Percentiles rank a stretch among this genome's conserved stretches.
These are phyloP conservation scores for Cicer yamashitae DNA, from an alignment of 306 rosid genomes.

Conservation along the genomic window DNA sequence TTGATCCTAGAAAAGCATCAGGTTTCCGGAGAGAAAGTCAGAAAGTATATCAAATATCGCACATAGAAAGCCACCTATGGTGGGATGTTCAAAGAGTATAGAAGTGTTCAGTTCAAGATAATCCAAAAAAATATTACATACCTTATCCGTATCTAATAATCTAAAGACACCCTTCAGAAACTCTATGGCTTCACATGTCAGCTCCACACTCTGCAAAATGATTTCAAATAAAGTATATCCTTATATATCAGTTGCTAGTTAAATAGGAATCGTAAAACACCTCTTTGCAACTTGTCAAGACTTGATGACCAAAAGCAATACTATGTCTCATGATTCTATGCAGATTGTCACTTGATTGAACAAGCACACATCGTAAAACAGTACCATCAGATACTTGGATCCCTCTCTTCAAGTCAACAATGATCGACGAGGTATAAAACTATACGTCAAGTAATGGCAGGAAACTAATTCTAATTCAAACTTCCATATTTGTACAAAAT, in stretches of 20 bases:
- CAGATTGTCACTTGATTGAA: conserved; percentile 29
- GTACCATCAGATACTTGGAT: conserved; percentile 30
- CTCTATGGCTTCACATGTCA: conserved; percentile 76
- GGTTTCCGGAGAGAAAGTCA: conserved; percentile 44
- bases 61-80: conserved; percentile 37
- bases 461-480: conserved; percentile 38
- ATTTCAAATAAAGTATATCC: conserved; percentile 42
- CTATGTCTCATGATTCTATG: conserved; percentile 22
- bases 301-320: conserved; percentile 31
- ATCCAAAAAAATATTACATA: conserved; percentile 49
- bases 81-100: conserved; percentile 30
- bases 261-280: conserved; percentile 24
- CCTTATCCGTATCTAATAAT: conserved; percentile 75
- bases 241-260: conserved; percentile 27
- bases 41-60: conserved; percentile 22
- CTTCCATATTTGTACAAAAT: conserved; percentile 20
- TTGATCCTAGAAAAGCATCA: conserved; percentile 70
- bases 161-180: conserved; percentile 78
- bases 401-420: conserved; percentile 37
- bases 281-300: conserved; percentile 18
- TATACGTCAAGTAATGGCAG: conserved; percentile 31
- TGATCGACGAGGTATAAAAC: conserved; percentile 18
- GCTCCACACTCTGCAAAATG: conserved; percentile 80
- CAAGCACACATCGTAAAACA: conserved; percentile 31
- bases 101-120: conserved; percentile 35